A percentile compares a stretch with the other conserved stretches of the same genome.
phyloP scores from a whole-genome alignment of 306 rosid genomes.

The Vigna trinervia region DNA sequence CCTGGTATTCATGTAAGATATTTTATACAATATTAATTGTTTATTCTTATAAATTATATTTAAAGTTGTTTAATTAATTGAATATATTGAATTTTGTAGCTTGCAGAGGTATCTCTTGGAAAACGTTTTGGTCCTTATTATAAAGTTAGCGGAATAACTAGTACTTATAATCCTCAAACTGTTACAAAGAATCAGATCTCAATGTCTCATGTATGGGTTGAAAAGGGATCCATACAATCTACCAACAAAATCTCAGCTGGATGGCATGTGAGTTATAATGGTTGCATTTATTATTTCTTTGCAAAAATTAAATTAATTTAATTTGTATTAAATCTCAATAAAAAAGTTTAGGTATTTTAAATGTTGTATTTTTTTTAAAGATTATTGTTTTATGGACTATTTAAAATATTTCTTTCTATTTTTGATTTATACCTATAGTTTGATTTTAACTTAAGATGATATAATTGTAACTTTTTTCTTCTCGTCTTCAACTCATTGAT shows the following conservation, averaged over 20 bases:
- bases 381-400: too few relatives aligned
- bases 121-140: background rate
- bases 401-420: too few relatives aligned
- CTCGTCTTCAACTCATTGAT: too few relatives aligned
- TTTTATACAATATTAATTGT: background rate
- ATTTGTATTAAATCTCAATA: too few relatives aligned
- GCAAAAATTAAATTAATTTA: background rate
- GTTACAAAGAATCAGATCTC: background rate
- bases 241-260: background rate
- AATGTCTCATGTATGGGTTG: background rate
- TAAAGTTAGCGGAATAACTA: background rate
- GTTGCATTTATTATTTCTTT: background rate
- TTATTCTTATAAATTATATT: background rate
- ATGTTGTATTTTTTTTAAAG: too few relatives aligned
- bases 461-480: too few relatives aligned
- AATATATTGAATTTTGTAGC: background rate
- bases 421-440: too few relatives aligned
- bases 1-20: background rate
- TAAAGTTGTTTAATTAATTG: background rate
- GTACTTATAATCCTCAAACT: background rate
- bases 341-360: too few relatives aligned
- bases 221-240: background rate
- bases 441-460: too few relatives aligned
- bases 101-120: background rate
- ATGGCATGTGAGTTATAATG: conserved; percentile 42